phyloP scores from a whole-genome alignment of 2,329 filamentous ascomycete species.

The Fusarium sp. region DNA sequence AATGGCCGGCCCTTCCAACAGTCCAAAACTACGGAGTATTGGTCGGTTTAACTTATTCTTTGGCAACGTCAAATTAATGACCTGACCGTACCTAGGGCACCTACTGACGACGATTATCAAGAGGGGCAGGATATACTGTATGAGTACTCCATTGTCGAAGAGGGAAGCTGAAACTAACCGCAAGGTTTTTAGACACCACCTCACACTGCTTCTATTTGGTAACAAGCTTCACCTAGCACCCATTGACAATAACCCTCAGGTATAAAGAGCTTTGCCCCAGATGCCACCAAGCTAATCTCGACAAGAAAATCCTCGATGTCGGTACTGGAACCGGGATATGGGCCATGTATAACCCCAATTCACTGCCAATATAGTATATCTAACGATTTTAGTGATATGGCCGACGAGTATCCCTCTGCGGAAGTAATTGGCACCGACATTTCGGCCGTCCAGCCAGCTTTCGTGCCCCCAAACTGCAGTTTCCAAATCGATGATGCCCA shows the following conservation, averaged over 20 bases:
- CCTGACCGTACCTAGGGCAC: slow-evolving; percentile 21
- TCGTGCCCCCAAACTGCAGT: slow-evolving; percentile 48
- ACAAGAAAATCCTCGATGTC: slow-evolving; percentile 58
- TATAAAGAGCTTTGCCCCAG: background rate
- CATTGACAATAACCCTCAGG: slow-evolving; percentile 19
- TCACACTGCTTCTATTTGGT: slow-evolving; percentile 45
- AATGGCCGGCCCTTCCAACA: slow-evolving; percentile 46
- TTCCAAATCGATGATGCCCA: slow-evolving; percentile 54
- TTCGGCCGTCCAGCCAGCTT: slow-evolving; percentile 51
- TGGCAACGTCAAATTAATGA: background rate
- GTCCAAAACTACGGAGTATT: slow-evolving; percentile 46
- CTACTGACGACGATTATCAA: slow-evolving; percentile 32
- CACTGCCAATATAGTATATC: background rate
- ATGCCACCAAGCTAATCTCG: background rate
- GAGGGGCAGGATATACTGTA: slow-evolving; percentile 28
- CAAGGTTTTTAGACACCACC: slow-evolving; percentile 17
- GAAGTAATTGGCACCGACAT: slow-evolving; percentile 53
- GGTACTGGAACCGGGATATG: slow-evolving; percentile 70
- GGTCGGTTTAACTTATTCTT: slow-evolving; percentile 12
- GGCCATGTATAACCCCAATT: slow-evolving; percentile 51
- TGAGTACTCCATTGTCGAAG: background rate
- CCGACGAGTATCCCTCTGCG: slow-evolving; percentile 47
- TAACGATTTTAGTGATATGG: slow-evolving; percentile 43
- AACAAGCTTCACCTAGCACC: slow-evolving; percentile 54
- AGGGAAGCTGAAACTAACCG: background rate